phyloP scores from a whole-genome alignment of 2,329 filamentous ascomycete genomes.

The Pseudogymnoascus sp. region DNA sequence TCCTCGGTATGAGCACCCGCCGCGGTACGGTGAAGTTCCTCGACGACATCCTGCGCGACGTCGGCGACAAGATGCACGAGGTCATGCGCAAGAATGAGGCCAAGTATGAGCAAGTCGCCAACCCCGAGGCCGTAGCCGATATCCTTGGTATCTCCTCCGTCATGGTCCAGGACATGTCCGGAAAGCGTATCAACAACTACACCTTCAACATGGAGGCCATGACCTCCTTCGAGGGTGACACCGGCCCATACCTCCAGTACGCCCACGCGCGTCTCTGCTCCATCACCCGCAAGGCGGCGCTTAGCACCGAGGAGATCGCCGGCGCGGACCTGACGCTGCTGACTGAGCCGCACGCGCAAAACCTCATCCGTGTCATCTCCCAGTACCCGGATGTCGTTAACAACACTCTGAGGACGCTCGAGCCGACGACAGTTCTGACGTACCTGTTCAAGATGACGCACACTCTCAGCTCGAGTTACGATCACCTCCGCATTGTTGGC shows the following conservation, averaged over 20 bases:
- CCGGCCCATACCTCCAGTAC: constrained; percentile 78
- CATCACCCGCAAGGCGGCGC: constrained; percentile 48
- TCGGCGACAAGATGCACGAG: constrained; percentile 93
- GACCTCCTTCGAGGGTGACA: constrained; percentile 79
- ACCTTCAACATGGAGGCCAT: constrained; percentile 73
- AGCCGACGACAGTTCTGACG: constrained; percentile 56
- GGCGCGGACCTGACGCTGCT: constrained; percentile 59
- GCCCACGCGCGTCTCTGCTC: constrained; percentile 65
- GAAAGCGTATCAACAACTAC: constrained; percentile 69
- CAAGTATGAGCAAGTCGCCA: constrained; percentile 84
- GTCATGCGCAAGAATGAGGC: constrained; percentile 84
- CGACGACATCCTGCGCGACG: constrained; percentile 64
- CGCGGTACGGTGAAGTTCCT: constrained; percentile 68
- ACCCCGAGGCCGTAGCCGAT: constrained; percentile 76
- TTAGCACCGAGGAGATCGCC: constrained; percentile 48
- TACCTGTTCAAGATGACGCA: constrained; percentile 87
- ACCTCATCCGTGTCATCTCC: constrained; percentile 66
- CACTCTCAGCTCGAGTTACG: constrained; percentile 69
- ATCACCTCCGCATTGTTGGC: constrained; percentile 73
- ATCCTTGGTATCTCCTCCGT: constrained; percentile 86
- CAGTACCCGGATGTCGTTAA: constrained; percentile 80
- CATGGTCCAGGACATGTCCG: constrained; percentile 97
- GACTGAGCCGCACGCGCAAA: constrained; percentile 61
- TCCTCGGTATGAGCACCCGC: constrained; percentile 61
- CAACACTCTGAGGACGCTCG: constrained; percentile 77